Base-by-base conservation (phyloP, 306 rosid species). In the Fragaria vesca region DNA sequence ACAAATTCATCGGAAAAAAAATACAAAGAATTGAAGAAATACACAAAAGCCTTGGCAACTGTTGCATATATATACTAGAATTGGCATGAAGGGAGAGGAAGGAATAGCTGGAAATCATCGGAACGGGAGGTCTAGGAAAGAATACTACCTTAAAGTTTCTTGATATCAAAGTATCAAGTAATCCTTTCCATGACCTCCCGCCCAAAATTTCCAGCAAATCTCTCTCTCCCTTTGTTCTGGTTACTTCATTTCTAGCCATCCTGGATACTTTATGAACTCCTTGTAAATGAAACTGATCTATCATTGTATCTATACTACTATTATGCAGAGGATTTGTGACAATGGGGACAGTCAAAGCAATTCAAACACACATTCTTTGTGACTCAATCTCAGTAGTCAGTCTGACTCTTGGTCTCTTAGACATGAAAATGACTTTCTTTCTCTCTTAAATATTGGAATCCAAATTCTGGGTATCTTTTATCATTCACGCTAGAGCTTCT, bases 161-260 rank as follows among this genome's bases (percentile, higher is more conserved):
- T 4, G 32, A 36, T 34, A 65, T 65, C 13, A 17, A 16, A 65
- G 46, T 32, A 17, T 21, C 16, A 18, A 1, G 63, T 10, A 21
- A 61, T 61, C 17, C 67, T 34, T 65, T 65, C 70, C 70, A 34
- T 65, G 71, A 66, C 68, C 80, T 79, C 82, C 69, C 71, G 36
- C 85, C 81, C 21, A 34, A 30, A 54, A 72, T n/a, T 81, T 79
- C 73, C 69, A 34, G 67, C 13, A n/a, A 42, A 8, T 20, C 43
- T 48, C 66, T 48, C 66, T 13, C 71, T 57, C 63, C 58, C 47
- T 54, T 52, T 20, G 34, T 36, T 40, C 66, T 26, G 26, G 66
- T 28, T 60, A 11, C 36, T 60, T 61, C 38, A 61, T 57, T 57
- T 24, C 13, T 20, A 18, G 0, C 24, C 60, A 20, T 20, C 10